phyloP scores from a whole-genome alignment of 2,329 filamentous ascomycete genomes.

The Talaromyces funiculosus region DNA sequence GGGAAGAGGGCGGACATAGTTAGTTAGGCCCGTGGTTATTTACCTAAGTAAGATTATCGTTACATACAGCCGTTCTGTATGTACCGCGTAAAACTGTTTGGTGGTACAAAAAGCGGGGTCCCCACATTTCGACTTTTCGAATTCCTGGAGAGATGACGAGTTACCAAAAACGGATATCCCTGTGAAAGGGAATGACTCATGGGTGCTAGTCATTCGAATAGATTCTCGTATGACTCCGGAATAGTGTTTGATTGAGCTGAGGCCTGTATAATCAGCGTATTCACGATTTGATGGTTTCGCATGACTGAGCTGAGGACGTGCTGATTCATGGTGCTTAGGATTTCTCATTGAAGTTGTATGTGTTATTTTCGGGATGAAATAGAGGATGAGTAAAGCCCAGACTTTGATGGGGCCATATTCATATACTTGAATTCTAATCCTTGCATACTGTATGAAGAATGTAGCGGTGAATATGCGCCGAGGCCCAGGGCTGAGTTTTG shows the following conservation, averaged over 20 bases:
- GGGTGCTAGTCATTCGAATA: neutral
- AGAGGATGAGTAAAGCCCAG: neutral
- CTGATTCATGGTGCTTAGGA: neutral
- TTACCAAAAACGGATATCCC: neutral
- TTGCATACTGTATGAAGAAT: neutral
- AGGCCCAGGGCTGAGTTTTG: neutral
- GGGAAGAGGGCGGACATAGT: neutral
- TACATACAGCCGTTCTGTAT: neutral
- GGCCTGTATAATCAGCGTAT: neutral
- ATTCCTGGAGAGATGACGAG: neutral
- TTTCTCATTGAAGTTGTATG: slow-evolving; percentile 3
- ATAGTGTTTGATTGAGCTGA: too few relatives aligned
- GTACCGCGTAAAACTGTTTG: neutral
- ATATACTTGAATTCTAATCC: neutral
- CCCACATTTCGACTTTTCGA: neutral
- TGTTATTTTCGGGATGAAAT: neutral
- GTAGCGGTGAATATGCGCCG: slow-evolving; percentile 1
- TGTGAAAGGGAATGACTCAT: neutral
- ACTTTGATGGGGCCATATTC: neutral
- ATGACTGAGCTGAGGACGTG: neutral
- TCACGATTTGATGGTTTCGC: neutral
- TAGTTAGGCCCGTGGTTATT: neutral
- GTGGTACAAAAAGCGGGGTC: slow-evolving; percentile 11
- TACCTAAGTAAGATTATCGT: neutral
- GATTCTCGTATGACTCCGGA: neutral